Percentiles rank a stretch among this genome's conserved stretches.
phyloP scores from a whole-genome alignment of 108 stramenopile genomes.

The Cyclotella atomus region DNA sequence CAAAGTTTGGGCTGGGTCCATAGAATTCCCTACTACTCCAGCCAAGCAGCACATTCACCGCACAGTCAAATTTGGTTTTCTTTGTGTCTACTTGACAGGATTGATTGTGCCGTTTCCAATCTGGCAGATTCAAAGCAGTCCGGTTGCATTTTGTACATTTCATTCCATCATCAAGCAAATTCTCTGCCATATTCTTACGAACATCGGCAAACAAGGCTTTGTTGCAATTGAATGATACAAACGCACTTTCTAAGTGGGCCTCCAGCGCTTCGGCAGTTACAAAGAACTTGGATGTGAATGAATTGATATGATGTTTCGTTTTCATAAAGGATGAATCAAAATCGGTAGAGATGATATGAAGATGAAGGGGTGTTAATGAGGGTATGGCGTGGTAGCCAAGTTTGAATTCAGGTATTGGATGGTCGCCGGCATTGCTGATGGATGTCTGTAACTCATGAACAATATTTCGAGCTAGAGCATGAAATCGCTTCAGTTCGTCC shows the following conservation, averaged over 20 bases:
- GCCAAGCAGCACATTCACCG: constrained; percentile 25
- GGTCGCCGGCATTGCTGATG: neutral
- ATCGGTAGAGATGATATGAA: constrained; percentile 36
- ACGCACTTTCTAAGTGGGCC: constrained; percentile 35
- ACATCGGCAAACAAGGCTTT: neutral
- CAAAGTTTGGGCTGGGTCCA: neutral
- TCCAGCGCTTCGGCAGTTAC: constrained; percentile 18
- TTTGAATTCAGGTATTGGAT: neutral
- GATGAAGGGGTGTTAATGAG: constrained; percentile 35
- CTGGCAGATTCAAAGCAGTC: constrained; percentile 22
- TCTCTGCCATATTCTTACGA: constrained; percentile 20
- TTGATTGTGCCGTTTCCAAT: constrained; percentile 36
- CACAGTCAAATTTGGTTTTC: neutral
- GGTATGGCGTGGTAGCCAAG: constrained; percentile 38
- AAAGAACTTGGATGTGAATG: constrained; percentile 30
- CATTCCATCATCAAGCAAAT: constrained; percentile 7
- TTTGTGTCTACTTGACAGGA: neutral
- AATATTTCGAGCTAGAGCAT: constrained; percentile 16
- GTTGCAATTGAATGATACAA: neutral
- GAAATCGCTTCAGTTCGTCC: constrained; percentile 30
- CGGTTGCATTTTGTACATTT: constrained; percentile 14
- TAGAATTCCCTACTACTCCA: constrained; percentile 19
- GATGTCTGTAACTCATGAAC: neutral
- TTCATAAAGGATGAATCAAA: constrained; percentile 27
- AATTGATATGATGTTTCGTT: constrained; percentile 16